A percentile compares a stretch with the other conserved stretches of the same genome.
These are phyloP conservation scores for Avena sativa DNA, from an alignment of 176 grass and related monocot genomes.

Conservation along the genomic window DNA sequence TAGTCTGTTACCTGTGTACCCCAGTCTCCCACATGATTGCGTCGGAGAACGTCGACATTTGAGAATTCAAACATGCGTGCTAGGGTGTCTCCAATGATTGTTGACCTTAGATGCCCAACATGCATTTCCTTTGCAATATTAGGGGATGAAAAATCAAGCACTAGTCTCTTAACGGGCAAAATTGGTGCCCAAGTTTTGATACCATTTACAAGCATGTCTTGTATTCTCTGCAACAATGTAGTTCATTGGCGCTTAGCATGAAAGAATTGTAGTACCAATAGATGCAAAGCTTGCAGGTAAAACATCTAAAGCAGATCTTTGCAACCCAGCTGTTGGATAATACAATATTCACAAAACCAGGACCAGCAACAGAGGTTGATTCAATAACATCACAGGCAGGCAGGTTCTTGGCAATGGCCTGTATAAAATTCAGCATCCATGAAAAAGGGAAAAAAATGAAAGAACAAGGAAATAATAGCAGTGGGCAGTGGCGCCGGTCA, in stretches of 20 bases:
- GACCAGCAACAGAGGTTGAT: conserved; percentile 86
- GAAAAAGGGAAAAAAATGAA: not conserved
- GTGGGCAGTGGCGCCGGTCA: not conserved
- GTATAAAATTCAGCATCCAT: conserved; percentile 39
- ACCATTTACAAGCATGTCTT: conserved; percentile 82
- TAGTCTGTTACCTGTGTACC: conserved; percentile 78
- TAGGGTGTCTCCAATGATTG: conserved; percentile 93
- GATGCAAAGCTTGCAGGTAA: conserved; percentile 27
- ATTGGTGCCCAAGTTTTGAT: conserved; percentile 83
- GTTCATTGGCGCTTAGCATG: conserved; percentile 32
- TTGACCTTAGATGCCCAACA: conserved; percentile 88
- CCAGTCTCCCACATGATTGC: conserved; percentile 98
- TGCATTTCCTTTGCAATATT: conserved; percentile 99
- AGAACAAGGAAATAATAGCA: conserved; percentile 9
- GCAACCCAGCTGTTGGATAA: conserved; percentile 82
- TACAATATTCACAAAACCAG: conserved; percentile 94
- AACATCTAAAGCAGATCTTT: conserved; percentile 58
- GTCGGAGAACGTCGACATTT: conserved; percentile 81
- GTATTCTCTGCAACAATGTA: conserved; percentile 68
- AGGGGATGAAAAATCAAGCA: conserved; percentile 92
- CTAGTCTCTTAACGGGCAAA: conserved; percentile 65
- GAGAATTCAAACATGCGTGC: conserved; percentile 94
- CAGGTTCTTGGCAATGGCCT: conserved; percentile 84
- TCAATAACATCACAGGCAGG: conserved; percentile 81
- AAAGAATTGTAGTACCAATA: conserved; percentile 9